Conservation (phyloP, 1,139 yeast genomes). For the Saccharomyces pastorianus region DNA sequence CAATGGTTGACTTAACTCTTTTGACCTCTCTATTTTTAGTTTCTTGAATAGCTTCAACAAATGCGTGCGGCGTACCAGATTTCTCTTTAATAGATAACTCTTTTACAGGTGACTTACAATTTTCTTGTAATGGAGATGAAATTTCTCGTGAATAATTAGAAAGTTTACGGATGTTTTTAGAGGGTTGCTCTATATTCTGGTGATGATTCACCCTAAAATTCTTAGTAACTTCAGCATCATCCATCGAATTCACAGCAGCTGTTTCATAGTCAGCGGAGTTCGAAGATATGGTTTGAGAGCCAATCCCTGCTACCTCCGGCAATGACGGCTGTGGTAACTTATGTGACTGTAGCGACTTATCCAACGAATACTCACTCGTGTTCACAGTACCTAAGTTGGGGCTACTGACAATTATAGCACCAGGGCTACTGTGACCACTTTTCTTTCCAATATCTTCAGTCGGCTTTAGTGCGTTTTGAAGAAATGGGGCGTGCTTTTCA, state of each 20-base stretch:
- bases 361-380: not conserved
- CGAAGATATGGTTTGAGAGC: not conserved
- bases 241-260: not conserved
- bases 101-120: not conserved
- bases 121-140: not conserved
- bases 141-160: not conserved
- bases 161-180: not conserved
- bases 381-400: not conserved
- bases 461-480: not conserved
- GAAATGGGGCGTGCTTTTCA: not conserved
- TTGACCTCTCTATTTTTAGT: slow-evolving; percentile 30
- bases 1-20: slow-evolving; percentile 21
- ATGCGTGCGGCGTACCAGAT: slow-evolving; percentile 9
- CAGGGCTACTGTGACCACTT: not conserved
- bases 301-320: not conserved
- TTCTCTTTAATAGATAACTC: slow-evolving; percentile 1
- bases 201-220: not conserved
- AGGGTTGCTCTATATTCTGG: not conserved
- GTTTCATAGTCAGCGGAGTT: not conserved
- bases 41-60: slow-evolving; percentile 29
- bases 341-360: not conserved
- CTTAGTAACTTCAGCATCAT: not conserved
- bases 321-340: not conserved
- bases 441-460: not conserved
- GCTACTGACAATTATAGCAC: not conserved